Percentiles rank a stretch among this genome's conserved stretches.
Evolutionary conservation across 805 yeast genomes (phyloP).

Genomic region (Teunomyces funiuensis): DNA sequence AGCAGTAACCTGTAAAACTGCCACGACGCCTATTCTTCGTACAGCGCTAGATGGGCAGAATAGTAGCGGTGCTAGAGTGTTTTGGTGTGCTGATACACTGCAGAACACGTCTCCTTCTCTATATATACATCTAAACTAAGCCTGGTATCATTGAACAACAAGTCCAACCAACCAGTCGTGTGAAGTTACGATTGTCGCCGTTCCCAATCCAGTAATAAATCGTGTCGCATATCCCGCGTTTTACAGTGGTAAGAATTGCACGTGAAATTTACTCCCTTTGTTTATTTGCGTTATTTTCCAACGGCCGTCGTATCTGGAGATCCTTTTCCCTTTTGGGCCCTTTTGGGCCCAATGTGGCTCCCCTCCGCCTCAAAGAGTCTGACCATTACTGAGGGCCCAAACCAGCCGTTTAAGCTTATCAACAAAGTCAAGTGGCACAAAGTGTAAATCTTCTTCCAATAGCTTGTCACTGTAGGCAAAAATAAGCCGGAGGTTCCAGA

Average conservation of each 20-base stretch:
- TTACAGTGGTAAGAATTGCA: background rate
- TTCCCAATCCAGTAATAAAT: slow-evolving; percentile 1
- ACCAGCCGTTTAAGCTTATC: slow-evolving; percentile 51
- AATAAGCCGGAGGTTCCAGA: slow-evolving; percentile 62
- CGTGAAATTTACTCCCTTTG: background rate
- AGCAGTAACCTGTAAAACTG: background rate
- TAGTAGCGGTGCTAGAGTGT: too few species aligned
- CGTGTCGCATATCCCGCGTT: background rate
- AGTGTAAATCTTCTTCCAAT: slow-evolving; percentile 38
- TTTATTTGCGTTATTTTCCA: too few species aligned
- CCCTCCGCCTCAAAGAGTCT: background rate
- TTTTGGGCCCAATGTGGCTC: background rate
- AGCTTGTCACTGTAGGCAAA: slow-evolving; percentile 58
- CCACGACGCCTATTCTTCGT: too few species aligned
- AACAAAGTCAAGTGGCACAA: slow-evolving; percentile 49
- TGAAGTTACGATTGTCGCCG: background rate
- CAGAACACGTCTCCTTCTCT: too few species aligned
- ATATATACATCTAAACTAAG: background rate
- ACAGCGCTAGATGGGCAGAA: too few species aligned
- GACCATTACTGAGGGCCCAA: slow-evolving; percentile 22
- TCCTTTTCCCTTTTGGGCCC: background rate
- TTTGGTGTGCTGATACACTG: too few species aligned
- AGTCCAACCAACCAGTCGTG: background rate
- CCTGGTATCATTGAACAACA: background rate
- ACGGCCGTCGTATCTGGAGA: background rate